Evolutionary conservation across 305 asterid species (phyloP).

Genomic region (Rubia tinctorum): DNA sequence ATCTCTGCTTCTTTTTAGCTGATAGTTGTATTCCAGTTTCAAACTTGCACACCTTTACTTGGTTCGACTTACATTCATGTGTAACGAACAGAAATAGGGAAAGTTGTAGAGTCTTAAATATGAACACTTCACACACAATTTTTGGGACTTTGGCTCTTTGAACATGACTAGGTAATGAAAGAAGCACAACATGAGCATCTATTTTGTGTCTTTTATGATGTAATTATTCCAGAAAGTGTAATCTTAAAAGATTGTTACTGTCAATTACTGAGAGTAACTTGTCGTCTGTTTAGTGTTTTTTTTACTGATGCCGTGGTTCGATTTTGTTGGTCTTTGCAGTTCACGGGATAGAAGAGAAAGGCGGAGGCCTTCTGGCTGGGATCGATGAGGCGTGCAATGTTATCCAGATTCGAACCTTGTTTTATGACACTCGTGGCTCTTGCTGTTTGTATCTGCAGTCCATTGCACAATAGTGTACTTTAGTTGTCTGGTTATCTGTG

Average conservation of each 20-base stretch:
- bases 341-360: constrained; percentile 83
- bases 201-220: neutral
- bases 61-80: neutral
- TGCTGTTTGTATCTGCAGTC: neutral
- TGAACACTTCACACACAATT: too few relatives aligned
- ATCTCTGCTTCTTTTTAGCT: neutral
- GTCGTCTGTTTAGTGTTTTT: neutral
- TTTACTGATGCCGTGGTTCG: neutral
- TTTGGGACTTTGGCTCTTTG: too few relatives aligned
- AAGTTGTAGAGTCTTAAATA: too few relatives aligned
- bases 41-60: neutral
- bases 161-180: too few relatives aligned
- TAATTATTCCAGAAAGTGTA: neutral
- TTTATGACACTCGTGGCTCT: constrained; percentile 8
- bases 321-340: constrained; percentile 20
- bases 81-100: too few relatives aligned
- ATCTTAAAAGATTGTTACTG: neutral
- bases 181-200: too few relatives aligned
- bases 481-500: neutral
- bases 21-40: neutral
- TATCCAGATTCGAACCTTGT: neutral
- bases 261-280: neutral
- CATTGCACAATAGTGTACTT: too few relatives aligned
- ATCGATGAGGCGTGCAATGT: constrained; percentile 34
- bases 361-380: constrained; percentile 97